phyloP scores from a whole-genome alignment of 2,329 filamentous ascomycete genomes.

The Hypoxylon sp. region DNA sequence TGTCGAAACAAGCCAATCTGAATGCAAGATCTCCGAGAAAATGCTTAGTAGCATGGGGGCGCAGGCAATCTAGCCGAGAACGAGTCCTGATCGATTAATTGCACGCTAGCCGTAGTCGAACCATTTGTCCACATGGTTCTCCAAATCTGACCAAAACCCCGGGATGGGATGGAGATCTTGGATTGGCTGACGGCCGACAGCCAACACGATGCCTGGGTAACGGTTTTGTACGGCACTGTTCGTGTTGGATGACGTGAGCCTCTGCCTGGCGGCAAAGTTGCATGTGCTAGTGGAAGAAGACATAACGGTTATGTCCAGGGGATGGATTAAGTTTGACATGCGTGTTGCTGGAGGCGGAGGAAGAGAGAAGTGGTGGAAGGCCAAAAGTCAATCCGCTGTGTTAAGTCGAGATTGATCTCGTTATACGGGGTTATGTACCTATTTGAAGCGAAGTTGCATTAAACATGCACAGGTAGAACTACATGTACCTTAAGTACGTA shows the following conservation, averaged over 20 bases:
- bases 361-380: background rate
- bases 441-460: constrained; percentile 18
- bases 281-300: background rate
- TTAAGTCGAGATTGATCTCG: constrained; percentile 6
- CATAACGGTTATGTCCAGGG: background rate
- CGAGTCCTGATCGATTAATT: constrained; percentile 45
- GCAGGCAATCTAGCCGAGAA: constrained; percentile 45
- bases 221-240: constrained; percentile 18
- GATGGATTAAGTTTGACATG: background rate
- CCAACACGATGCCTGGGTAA: constrained; percentile 22
- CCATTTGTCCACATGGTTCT: constrained; percentile 46
- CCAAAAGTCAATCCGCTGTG: background rate
- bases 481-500: constrained; percentile 3
- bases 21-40: constrained; percentile 46
- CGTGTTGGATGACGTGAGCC: constrained; percentile 33
- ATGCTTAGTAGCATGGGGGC: constrained; percentile 43
- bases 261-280: constrained; percentile 8
- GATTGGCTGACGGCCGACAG: constrained; percentile 35
- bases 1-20: constrained; percentile 45
- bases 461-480: constrained; percentile 10
- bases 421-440: constrained; percentile 12
- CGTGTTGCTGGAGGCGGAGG: background rate
- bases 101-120: constrained; percentile 44
- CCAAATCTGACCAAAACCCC: constrained; percentile 45
- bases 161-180: constrained; percentile 40